Evolutionary conservation across 805 yeast genomes (phyloP), one percentile per base, ranked within the genome.

Genomic region (Candida ascalaphidarum): DNA sequence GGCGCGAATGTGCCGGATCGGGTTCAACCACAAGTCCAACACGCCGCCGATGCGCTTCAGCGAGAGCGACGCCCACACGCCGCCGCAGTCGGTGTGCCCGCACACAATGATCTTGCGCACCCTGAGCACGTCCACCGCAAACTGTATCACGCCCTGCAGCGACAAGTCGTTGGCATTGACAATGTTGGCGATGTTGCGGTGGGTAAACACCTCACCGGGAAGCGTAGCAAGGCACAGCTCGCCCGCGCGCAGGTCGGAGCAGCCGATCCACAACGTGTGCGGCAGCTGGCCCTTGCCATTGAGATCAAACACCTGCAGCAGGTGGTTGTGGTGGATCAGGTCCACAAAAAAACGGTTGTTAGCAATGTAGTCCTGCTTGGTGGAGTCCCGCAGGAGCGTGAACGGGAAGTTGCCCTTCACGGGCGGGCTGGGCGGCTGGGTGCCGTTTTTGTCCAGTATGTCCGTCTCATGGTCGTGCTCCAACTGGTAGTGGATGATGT

Each of bases 51-150:
- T 62, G 40, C 68, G 68, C 43, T 75, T 71, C 33, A 72, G 64
- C 3, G 77, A 66, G 26, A 88, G 57, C 7, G 86, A 75, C 14
- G 94, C 85, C 74, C 82, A 75, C 28, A 84, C 74, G 17, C 96
- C 96, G 27, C 95, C 96, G 65, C 97, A 88, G 53, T 84, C 94
- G 18, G 92, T 81, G 57, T 88, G 97, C 3, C 96, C 97, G 56
- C 95, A 83, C 5, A 88, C 81, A 31, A 88, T 68, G 29, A 88
- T 75, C 48, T 82, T 84, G 39, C 67, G 69, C 22, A 89, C 94
- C 46, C 81, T 80, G 35, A 88, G 65, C 10, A 79, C 84, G 40
- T 83, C 86, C 40, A 89, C 74, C 4, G 95, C 94, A 46, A 83
- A 84, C 53, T 88, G 95, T 17, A 89, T 60, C 3, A 86, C 86